A percentile compares a stretch with the other conserved stretches of the same genome.
These are phyloP conservation scores for Beauveria sp. DNA, from an alignment of 2,329 filamentous ascomycete genomes.

Conservation along the genomic window DNA sequence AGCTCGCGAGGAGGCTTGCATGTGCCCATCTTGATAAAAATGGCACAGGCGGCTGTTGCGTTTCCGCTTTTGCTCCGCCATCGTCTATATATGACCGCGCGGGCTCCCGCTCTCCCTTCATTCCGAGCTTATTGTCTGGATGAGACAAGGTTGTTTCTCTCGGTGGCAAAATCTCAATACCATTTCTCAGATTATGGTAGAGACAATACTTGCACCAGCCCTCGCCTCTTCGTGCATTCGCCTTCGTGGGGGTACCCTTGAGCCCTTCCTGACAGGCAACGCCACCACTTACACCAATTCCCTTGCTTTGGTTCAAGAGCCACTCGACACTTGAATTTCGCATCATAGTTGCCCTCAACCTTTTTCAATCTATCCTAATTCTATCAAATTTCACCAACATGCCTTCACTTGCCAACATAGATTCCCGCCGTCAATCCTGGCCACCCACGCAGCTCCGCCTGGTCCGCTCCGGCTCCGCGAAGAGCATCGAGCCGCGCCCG, in stretches of 20 bases:
- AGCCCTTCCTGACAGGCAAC: background rate
- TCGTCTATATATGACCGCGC: background rate
- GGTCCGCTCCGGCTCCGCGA: slow-evolving; percentile 31
- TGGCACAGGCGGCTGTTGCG: background rate
- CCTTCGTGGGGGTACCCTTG: background rate
- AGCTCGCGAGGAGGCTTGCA: slow-evolving; percentile 2
- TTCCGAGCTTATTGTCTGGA: background rate
- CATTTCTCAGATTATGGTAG: background rate
- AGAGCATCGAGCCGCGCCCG: slow-evolving; percentile 29
- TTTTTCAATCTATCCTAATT: background rate
- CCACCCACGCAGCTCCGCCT: slow-evolving; percentile 43
- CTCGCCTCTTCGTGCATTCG: background rate
- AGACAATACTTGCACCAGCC: background rate
- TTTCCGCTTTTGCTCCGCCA: background rate
- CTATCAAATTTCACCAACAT: slow-evolving; percentile 18
- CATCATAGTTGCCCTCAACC: no score
- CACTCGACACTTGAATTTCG: no score
- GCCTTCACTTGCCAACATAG: slow-evolving; percentile 25
- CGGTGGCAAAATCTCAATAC: background rate
- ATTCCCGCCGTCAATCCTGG: slow-evolving; percentile 40
- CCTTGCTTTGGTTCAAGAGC: no score
- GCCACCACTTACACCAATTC: background rate
- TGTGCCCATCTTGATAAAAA: slow-evolving; percentile 10
- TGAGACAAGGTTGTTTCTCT: background rate
- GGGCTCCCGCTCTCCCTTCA: background rate